Evolutionary conservation across 2,329 filamentous ascomycete species (phyloP), one percentile per base, ranked within the genome.

Genomic region (Ceratocystiopsis sp.): DNA sequence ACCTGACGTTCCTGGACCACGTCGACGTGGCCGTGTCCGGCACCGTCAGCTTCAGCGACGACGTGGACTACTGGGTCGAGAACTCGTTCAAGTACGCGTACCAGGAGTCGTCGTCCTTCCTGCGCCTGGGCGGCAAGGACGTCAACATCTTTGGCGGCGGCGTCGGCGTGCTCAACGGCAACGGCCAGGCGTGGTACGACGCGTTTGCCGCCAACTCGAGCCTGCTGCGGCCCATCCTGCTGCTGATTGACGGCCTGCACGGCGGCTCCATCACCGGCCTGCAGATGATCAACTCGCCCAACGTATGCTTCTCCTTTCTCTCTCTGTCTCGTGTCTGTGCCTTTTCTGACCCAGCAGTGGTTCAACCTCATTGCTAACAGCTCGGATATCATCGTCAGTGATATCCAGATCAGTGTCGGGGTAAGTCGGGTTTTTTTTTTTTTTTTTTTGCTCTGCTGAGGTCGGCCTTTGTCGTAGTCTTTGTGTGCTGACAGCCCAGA

Each of bases 41-140:
- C n/a, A 48, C 42, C 12, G 66, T 79, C 37, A 62, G 69, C 46
- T 82, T 81, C 60, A 72, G 69, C 45, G 71, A 77, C 46, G 72
- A 82, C 55, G 79, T 72, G 1, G 64, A 69, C 45, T 82, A 80
- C 59, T 81, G 78, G 78, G 69, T 78, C 57, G 65, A 64, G 19
- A 67, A 78, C 52, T 62, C 66, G 19, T 81, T 80, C 64, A 63
- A 61, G 35, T 75, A 78, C 37, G 61, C 62, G 14, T 82, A 73
- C 59, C 78, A 82, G 49, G 79, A 80, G 49, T 67, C 69, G 6
- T 76, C 73, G 1, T 73, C 73, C 2, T 80, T 81, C 62, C 81
- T 77, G 65, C 68, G 75, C 53, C 66, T 79, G 35, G 77, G 78
- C 36, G 78, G 78, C 29, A 61, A 68, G 17, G 75, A 81, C 51